phyloP scores from a whole-genome alignment of 2,329 filamentous ascomycete species.

The Teratosphaeriaceae sp. region DNA sequence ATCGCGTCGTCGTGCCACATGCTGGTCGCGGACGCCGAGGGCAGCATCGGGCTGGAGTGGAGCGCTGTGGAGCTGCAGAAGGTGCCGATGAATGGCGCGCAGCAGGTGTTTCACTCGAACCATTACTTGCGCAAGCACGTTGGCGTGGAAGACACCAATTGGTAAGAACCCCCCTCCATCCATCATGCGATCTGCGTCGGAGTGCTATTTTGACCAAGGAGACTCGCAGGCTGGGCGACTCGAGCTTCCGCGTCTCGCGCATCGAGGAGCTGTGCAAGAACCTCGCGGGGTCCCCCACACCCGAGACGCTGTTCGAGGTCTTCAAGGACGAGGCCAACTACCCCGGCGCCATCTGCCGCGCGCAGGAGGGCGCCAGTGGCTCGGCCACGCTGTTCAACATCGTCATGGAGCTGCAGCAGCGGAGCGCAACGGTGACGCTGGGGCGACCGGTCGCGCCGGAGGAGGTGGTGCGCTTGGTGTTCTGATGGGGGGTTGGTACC shows the following conservation, averaged over 20 bases:
- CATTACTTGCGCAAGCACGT: slow-evolving; percentile 36
- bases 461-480: slow-evolving; percentile 21
- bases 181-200: neutral
- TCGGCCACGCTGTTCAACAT: slow-evolving; percentile 33
- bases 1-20: slow-evolving; percentile 51
- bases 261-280: slow-evolving; percentile 29
- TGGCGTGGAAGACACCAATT: slow-evolving; percentile 35
- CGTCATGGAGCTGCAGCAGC: slow-evolving; percentile 30
- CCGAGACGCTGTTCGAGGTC: slow-evolving; percentile 13
- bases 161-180: slow-evolving; percentile 12
- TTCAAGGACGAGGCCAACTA: slow-evolving; percentile 38
- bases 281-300: slow-evolving; percentile 8
- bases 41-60: slow-evolving; percentile 47
- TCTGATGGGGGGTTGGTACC: no score
- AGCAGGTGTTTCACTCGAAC: slow-evolving; percentile 38
- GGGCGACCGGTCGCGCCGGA: slow-evolving; percentile 28
- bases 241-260: slow-evolving; percentile 29
- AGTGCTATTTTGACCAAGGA: neutral
- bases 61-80: slow-evolving; percentile 26
- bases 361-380: slow-evolving; percentile 16
- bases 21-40: slow-evolving; percentile 43
- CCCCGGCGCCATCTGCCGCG: slow-evolving; percentile 32
- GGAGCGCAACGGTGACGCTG: slow-evolving; percentile 23
- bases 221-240: slow-evolving; percentile 32
- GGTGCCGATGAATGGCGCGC: slow-evolving; percentile 27